These are phyloP conservation scores for Pyrus communis DNA, from an alignment of 306 rosid species.

Conservation along the genomic window DNA sequence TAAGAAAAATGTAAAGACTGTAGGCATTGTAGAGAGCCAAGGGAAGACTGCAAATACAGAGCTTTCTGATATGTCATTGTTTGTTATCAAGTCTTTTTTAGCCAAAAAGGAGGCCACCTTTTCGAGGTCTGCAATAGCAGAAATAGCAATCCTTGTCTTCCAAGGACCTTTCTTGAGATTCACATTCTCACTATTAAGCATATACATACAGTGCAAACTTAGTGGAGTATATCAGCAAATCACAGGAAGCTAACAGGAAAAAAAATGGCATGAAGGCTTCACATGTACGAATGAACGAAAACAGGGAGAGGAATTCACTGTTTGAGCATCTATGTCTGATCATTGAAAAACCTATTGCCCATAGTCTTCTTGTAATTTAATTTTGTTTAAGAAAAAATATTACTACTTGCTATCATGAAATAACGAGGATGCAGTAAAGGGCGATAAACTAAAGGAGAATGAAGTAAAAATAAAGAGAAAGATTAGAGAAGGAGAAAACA, in stretches of 20 bases:
- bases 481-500: not conserved
- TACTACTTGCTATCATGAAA: not conserved
- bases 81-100: not conserved
- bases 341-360: not conserved
- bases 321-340: not conserved
- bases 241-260: not conserved
- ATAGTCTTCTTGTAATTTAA: not conserved
- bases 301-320: not conserved
- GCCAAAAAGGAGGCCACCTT: not conserved
- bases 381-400: not conserved
- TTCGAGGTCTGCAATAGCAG: not conserved
- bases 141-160: not conserved
- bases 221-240: not conserved
- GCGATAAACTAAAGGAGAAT: not conserved
- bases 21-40: too few relatives aligned
- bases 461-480: too few relatives aligned
- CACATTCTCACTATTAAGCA: not conserved
- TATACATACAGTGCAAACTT: not conserved
- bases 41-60: too few relatives aligned
- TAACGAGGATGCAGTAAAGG: not conserved
- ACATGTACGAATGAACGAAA: too few relatives aligned
- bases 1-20: too few relatives aligned
- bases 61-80: too few relatives aligned
- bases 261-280: not conserved
- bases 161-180: not conserved